These are phyloP conservation scores for Beta vulgaris DNA, from an alignment of 148 eudicot species.

Conservation along the genomic window DNA sequence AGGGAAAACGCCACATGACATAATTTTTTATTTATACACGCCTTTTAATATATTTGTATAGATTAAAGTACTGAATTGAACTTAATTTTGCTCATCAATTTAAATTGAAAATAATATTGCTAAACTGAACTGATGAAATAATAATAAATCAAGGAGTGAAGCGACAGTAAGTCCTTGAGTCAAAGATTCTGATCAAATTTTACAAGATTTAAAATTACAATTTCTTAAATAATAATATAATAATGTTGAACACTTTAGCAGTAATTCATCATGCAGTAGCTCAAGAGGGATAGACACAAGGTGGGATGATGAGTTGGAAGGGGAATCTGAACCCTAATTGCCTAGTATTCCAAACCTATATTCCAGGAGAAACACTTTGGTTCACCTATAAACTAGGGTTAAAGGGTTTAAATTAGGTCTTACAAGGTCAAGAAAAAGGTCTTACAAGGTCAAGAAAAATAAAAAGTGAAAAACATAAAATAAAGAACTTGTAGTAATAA, in stretches of 20 bases:
- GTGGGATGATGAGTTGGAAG: conserved; percentile 22
- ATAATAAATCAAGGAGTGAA: too few species aligned
- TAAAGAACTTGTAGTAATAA: neutral
- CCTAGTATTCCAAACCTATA: neutral
- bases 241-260: neutral
- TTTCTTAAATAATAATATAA: neutral
- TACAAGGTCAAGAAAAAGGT: conserved; percentile 43
- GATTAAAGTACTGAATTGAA: too few species aligned
- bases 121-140: too few species aligned
- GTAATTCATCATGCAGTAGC: conserved; percentile 18
- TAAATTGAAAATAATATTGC: too few species aligned
- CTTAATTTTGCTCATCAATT: too few species aligned
- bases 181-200: too few species aligned
- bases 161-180: too few species aligned
- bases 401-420: conserved; percentile 14
- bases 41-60: too few species aligned
- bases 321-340: neutral
- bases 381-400: neutral
- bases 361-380: neutral
- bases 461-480: neutral
- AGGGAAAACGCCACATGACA: too few species aligned
- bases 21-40: too few species aligned
- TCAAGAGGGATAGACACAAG: conserved; percentile 32
- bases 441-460: conserved; percentile 41
- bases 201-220: too few species aligned